These are phyloP conservation scores for Leccinum fuscescens DNA, from an alignment of 1,284 basidiomycete genomes.

Conservation along the genomic window DNA sequence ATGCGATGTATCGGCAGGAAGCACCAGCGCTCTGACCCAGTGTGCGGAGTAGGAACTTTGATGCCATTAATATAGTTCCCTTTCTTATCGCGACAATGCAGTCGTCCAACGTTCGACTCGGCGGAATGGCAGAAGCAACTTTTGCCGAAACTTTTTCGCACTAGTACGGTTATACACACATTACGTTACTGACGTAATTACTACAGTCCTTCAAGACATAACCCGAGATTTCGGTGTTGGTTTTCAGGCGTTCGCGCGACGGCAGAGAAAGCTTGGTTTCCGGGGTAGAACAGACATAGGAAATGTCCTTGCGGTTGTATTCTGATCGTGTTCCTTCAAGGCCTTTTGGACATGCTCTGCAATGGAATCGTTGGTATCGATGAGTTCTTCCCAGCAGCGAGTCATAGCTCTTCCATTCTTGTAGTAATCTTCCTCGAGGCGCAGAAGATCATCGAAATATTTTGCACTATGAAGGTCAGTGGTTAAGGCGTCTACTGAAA, in stretches of 20 bases:
- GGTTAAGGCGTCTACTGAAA: conserved; percentile 1
- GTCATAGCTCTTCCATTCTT: conserved; percentile 33
- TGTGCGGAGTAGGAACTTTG: conserved; percentile 7
- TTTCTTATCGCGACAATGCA: background rate
- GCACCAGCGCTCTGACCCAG: conserved; percentile 1
- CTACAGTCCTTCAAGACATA: background rate
- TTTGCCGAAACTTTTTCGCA: background rate
- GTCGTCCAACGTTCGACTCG: background rate
- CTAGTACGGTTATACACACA: background rate
- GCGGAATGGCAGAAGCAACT: background rate
- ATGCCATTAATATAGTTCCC: conserved; percentile 11
- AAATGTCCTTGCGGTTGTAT: conserved; percentile 35
- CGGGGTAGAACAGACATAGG: conserved; percentile 35
- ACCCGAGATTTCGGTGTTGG: background rate
- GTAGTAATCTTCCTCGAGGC: conserved; percentile 44
- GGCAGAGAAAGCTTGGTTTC: conserved; percentile 18
- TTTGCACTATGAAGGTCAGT: conserved; percentile 29
- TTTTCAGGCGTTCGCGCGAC: conserved; percentile 7
- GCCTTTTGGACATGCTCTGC: conserved; percentile 28
- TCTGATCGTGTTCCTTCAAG: conserved; percentile 39
- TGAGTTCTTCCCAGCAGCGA: conserved; percentile 36
- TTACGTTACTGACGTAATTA: background rate
- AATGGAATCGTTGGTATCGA: conserved; percentile 32
- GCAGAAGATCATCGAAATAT: conserved; percentile 42
- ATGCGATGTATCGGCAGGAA: background rate